Evolutionary conservation across 345 rosid species (phyloP).

Genomic region (Populus euphratica): DNA sequence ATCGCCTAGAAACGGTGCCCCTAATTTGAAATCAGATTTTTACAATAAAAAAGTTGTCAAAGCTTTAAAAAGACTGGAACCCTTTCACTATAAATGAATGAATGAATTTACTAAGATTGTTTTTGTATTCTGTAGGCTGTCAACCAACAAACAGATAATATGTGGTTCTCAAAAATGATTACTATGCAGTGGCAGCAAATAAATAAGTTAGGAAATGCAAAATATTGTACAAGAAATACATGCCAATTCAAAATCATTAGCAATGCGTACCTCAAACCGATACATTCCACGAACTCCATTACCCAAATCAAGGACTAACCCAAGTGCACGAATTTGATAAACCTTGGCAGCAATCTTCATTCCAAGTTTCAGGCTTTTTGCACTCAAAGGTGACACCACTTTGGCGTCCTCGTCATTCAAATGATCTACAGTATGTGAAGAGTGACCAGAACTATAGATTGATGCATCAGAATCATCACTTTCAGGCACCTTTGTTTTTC

Average conservation of each 20-base stretch:
- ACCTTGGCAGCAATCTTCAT: conserved; percentile 59
- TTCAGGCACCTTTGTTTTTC: conserved; percentile 19
- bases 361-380: conserved; percentile 62
- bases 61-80: no score
- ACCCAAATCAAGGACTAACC: conserved; percentile 91
- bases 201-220: background rate
- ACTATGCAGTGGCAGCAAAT: background rate
- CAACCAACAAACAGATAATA: no score
- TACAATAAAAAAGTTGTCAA: no score
- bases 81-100: no score
- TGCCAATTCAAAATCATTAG: background rate
- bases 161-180: background rate
- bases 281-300: conserved; percentile 88
- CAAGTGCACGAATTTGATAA: conserved; percentile 58
- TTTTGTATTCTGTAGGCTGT: no score
- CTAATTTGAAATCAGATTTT: no score
- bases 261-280: conserved; percentile 57
- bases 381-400: conserved; percentile 25
- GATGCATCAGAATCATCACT: conserved; percentile 18
- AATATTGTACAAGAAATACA: no score
- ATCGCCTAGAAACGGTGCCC: no score
- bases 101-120: no score
- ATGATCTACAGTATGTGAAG: background rate
- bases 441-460: conserved; percentile 13
- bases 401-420: conserved; percentile 20